Percentiles rank a stretch among this genome's conserved stretches.
phyloP scores from a whole-genome alignment of 768 basidiomycete species.

The Stropharia rugosoannulata region DNA sequence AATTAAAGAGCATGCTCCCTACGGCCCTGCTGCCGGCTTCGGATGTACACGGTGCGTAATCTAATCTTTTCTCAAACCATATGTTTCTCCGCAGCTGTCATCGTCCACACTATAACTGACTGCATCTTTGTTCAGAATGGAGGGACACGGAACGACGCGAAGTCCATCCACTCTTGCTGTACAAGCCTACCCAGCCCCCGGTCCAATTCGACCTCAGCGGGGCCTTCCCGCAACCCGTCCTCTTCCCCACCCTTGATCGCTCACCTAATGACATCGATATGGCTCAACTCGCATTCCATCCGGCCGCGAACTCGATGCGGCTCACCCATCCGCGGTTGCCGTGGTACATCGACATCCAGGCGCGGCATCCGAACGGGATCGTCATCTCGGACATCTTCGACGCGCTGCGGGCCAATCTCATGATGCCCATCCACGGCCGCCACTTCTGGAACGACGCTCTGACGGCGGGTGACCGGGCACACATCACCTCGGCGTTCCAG shows the following conservation, averaged over 20 bases:
- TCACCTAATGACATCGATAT: constrained; percentile 48
- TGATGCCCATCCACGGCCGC: constrained; percentile 40
- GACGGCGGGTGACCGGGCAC: constrained; percentile 40
- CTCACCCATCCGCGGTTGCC: constrained; percentile 57
- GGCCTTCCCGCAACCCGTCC: constrained; percentile 30
- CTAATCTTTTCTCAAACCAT: background rate
- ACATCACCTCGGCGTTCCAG: constrained; percentile 44
- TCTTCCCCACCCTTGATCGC: constrained; percentile 46
- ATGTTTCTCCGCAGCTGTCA: background rate
- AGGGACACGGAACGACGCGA: constrained; percentile 29
- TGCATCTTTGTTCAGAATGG: constrained; percentile 15
- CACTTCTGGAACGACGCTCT: constrained; percentile 65
- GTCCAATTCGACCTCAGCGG: constrained; percentile 52
- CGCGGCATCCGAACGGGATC: constrained; percentile 49
- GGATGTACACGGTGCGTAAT: constrained; percentile 31
- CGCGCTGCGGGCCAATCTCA: constrained; percentile 43
- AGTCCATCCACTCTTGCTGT: constrained; percentile 29
- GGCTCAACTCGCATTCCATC: constrained; percentile 51
- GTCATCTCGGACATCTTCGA: constrained; percentile 55
- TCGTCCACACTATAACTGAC: no score
- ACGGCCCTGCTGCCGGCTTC: constrained; percentile 23
- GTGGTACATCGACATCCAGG: constrained; percentile 64
- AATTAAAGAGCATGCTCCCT: constrained; percentile 17
- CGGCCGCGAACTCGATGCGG: constrained; percentile 49
- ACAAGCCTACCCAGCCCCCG: constrained; percentile 29